phyloP scores from a whole-genome alignment of 1,284 basidiomycete genomes.

The Tremellales sp. region DNA sequence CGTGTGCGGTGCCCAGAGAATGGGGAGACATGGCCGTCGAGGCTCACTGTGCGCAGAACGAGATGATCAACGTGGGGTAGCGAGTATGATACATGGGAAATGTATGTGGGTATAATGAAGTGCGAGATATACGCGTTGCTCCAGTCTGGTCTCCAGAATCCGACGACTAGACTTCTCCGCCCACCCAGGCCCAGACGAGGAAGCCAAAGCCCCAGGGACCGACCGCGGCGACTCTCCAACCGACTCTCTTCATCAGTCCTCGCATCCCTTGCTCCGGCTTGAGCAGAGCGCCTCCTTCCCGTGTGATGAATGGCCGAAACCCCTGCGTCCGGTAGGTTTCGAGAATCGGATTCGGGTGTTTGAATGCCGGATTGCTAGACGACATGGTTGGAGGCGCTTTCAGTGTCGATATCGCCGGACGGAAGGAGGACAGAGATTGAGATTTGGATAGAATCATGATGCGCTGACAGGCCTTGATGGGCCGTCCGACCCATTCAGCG shows the following conservation, averaged over 20 bases:
- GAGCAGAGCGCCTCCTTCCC: constrained; percentile 7
- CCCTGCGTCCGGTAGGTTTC: constrained; percentile 24
- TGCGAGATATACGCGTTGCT: not conserved
- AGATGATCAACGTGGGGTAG: constrained; percentile 1
- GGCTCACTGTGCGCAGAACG: constrained; percentile 26
- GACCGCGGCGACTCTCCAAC: constrained; percentile 43
- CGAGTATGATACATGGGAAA: not conserved
- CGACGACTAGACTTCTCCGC: constrained; percentile 42
- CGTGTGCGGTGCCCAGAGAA: constrained; percentile 38
- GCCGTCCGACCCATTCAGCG: constrained; percentile 40
- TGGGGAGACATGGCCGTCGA: constrained; percentile 41
- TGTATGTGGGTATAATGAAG: not conserved
- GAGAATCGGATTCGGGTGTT: constrained; percentile 16
- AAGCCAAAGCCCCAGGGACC: constrained; percentile 49
- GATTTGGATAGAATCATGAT: constrained; percentile 18
- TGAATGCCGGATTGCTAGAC: not conserved
- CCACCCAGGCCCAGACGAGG: constrained; percentile 47
- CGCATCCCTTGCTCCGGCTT: constrained; percentile 6
- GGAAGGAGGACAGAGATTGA: not conserved
- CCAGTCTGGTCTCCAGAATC: not conserved
- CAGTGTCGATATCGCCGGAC: not conserved
- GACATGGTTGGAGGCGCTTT: not conserved
- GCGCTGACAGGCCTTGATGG: constrained; percentile 37
- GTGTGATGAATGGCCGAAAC: constrained; percentile 27
- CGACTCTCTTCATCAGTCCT: constrained; percentile 25